Conservation (phyloP, 768 basidiomycete species). For the Pseudohyphozyma bogoriensis region DNA sequence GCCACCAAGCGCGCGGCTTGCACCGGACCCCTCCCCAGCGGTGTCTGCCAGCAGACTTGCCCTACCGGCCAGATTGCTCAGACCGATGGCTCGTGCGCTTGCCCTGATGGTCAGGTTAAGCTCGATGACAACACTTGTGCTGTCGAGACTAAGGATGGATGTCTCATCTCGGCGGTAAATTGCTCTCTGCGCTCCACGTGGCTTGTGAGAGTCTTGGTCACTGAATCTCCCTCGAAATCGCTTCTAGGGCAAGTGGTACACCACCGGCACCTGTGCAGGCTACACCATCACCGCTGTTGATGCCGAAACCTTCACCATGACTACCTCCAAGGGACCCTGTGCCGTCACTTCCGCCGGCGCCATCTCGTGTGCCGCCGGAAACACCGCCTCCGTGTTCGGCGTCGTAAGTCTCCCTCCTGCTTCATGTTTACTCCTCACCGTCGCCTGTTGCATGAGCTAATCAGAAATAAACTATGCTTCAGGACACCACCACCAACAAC, state of each 20-base stretch:
- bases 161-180: slow-evolving; percentile 49
- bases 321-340: slow-evolving; percentile 52
- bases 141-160: too few relatives aligned
- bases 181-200: too few relatives aligned
- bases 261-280: background rate
- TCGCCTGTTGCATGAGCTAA: background rate
- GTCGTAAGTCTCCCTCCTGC: slow-evolving; percentile 41
- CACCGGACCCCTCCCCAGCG: too few relatives aligned
- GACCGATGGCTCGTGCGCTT: too few relatives aligned
- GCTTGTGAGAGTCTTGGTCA: too few relatives aligned
- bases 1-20: too few relatives aligned
- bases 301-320: slow-evolving; percentile 48
- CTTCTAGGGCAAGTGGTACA: background rate
- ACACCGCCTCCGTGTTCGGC: slow-evolving; percentile 44
- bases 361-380: slow-evolving; percentile 49
- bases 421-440: too few relatives aligned
- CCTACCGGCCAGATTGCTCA: too few relatives aligned
- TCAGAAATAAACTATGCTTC: background rate
- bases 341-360: slow-evolving; percentile 43
- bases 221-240: background rate
- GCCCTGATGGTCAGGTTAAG: too few relatives aligned
- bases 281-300: background rate
- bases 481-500: slow-evolving; percentile 10
- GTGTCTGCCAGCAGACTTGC: too few relatives aligned
- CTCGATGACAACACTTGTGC: too few relatives aligned